These are phyloP conservation scores for Gossypium lobatum DNA, from an alignment of 441 rosid genomes.

Conservation along the genomic window DNA sequence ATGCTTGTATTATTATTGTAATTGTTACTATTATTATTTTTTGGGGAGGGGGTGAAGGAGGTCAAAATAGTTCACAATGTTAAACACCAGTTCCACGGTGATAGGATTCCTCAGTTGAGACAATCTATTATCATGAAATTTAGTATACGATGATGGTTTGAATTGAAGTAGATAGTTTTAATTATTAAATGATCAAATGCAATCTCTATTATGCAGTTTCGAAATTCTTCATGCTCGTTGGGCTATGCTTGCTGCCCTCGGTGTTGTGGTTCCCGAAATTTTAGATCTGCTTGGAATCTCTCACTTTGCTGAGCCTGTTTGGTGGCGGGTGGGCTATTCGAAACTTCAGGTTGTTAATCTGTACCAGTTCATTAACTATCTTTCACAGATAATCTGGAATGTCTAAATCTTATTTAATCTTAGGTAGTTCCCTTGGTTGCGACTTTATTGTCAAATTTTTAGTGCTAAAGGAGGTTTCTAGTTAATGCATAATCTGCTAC, in stretches of 20 bases:
- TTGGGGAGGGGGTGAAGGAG: too few species aligned
- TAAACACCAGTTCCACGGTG: not conserved
- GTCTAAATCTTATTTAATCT: not conserved
- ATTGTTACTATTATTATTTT: too few species aligned
- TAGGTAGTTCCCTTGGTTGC: conserved; percentile 8
- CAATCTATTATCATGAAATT: not conserved
- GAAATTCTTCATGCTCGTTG: conserved; percentile 94
- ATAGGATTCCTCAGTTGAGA: not conserved
- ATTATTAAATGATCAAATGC: not conserved
- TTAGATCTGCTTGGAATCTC: conserved; percentile 60
- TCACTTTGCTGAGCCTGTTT: conserved; percentile 77
- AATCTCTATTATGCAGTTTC: conserved; percentile 46
- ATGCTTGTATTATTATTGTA: not conserved
- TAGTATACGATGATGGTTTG: not conserved
- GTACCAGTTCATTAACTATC: not conserved
- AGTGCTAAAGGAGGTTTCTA: not conserved
- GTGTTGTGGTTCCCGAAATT: conserved; percentile 80
- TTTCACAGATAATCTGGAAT: not conserved
- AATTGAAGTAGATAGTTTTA: not conserved
- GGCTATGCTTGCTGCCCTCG: conserved; percentile 95
- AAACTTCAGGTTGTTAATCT: conserved; percentile 60
- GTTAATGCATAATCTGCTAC: not conserved
- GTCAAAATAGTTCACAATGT: not conserved
- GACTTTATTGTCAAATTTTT: not conserved
- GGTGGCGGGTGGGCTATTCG: conserved; percentile 95